Conservation (phyloP, 179 eudicot species). For the Beta lomatogona region DNA sequence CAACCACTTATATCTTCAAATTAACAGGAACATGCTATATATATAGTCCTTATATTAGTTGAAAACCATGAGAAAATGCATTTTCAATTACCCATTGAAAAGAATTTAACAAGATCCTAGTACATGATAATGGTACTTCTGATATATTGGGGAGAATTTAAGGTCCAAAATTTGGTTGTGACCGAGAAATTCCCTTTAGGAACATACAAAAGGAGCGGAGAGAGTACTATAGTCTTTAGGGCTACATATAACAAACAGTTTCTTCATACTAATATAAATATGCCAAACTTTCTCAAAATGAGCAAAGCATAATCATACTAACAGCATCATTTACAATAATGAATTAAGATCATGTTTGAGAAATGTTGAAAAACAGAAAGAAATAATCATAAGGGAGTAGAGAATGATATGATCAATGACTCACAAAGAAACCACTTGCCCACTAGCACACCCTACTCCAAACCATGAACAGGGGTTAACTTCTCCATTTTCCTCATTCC, state of each 20-base stretch:
- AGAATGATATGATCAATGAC: constrained; percentile 30
- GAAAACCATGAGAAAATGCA: too few relatives aligned
- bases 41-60: background rate
- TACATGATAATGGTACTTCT: too few relatives aligned
- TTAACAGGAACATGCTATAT: background rate
- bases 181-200: too few relatives aligned
- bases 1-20: background rate
- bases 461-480: constrained; percentile 73
- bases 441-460: constrained; percentile 67
- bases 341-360: background rate
- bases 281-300: background rate
- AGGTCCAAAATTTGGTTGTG: too few relatives aligned
- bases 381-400: background rate
- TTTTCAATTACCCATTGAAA: too few relatives aligned
- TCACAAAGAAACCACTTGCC: constrained; percentile 71
- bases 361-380: background rate
- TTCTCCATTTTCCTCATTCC: constrained; percentile 57
- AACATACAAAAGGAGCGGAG: too few relatives aligned
- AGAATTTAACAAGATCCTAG: too few relatives aligned
- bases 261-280: background rate
- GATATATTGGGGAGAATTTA: too few relatives aligned
- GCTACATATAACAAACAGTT: too few relatives aligned
- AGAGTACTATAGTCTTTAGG: too few relatives aligned
- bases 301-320: background rate
- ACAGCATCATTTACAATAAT: background rate